phyloP scores from a whole-genome alignment of 2,329 filamentous ascomycete species.

The Alternaria alternata region DNA sequence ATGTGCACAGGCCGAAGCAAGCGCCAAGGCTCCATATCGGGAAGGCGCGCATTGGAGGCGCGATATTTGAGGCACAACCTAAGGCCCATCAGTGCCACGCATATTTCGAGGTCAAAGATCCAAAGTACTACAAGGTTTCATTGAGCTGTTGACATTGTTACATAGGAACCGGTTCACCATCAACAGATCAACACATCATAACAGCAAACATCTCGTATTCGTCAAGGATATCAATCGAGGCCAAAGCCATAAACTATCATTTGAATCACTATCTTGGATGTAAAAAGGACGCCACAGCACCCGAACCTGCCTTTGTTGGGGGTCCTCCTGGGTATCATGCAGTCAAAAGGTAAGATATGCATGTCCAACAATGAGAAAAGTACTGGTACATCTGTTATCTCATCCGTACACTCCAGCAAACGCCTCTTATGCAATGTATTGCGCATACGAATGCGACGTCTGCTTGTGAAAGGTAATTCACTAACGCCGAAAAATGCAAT shows the following conservation, averaged over 20 bases:
- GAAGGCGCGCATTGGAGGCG: slow-evolving; percentile 13
- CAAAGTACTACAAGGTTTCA: neutral
- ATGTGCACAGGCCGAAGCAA: slow-evolving; percentile 9
- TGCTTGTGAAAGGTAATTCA: slow-evolving; percentile 7
- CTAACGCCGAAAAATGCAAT: slow-evolving; percentile 38
- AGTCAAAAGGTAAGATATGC: slow-evolving; percentile 26
- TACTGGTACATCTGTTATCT: slow-evolving; percentile 24
- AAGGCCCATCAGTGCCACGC: neutral
- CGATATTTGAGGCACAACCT: neutral
- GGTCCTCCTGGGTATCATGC: slow-evolving; percentile 41
- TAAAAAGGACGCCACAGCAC: slow-evolving; percentile 14
- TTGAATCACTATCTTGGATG: slow-evolving; percentile 7
- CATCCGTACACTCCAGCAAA: slow-evolving; percentile 18
- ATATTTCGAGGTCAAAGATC: neutral
- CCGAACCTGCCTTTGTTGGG: slow-evolving; percentile 16
- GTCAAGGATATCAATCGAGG: slow-evolving; percentile 16
- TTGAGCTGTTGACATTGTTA: neutral
- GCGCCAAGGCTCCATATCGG: slow-evolving; percentile 17
- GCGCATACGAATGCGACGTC: slow-evolving; percentile 6
- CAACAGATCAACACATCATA: neutral
- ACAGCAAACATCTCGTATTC: neutral
- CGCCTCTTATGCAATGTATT: slow-evolving; percentile 31
- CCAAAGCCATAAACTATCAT: slow-evolving; percentile 13
- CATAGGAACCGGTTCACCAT: neutral
- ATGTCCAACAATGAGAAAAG: slow-evolving; percentile 22